These are phyloP conservation scores for Lodderomyces beijingensis DNA, from an alignment of 1,139 yeast species.

Conservation along the genomic window DNA sequence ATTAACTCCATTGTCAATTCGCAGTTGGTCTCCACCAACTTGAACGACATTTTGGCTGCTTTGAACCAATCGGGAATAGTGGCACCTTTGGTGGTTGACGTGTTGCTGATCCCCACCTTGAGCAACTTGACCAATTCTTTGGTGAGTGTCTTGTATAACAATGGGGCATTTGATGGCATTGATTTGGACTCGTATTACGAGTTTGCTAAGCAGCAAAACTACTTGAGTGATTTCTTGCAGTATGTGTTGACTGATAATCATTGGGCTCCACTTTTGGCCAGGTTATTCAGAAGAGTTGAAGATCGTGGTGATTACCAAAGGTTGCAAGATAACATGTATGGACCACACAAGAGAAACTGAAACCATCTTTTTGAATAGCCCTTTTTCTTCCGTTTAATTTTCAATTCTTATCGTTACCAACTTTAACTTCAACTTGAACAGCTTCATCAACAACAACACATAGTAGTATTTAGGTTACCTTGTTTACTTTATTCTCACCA, in stretches of 20 bases:
- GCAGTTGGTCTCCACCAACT: slow-evolving; percentile 20
- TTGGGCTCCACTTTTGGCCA: slow-evolving; percentile 33
- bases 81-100: slow-evolving; percentile 25
- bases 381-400: too few species aligned
- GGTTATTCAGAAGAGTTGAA: slow-evolving; percentile 31
- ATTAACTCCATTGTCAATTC: slow-evolving; percentile 26
- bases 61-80: slow-evolving; percentile 31
- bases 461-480: too few species aligned
- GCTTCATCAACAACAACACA: too few species aligned
- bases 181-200: slow-evolving; percentile 21
- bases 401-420: too few species aligned
- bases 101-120: slow-evolving; percentile 22
- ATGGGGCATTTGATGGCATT: slow-evolving; percentile 30
- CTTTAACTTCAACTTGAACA: too few species aligned
- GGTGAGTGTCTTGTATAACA: slow-evolving; percentile 24
- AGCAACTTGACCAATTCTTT: slow-evolving; percentile 23
- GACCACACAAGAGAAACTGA: slow-evolving; percentile 15
- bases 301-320: slow-evolving; percentile 28
- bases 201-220: slow-evolving; percentile 21
- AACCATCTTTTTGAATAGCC: too few species aligned
- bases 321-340: slow-evolving; percentile 33
- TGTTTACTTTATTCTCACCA: too few species aligned
- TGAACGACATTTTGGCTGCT: slow-evolving; percentile 26
- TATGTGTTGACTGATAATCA: slow-evolving; percentile 23
- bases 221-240: slow-evolving; percentile 24